Evolutionary conservation across 208 protist species (phyloP), one percentile per base, ranked within the genome.

Genomic region (Leishmania tropica): DNA sequence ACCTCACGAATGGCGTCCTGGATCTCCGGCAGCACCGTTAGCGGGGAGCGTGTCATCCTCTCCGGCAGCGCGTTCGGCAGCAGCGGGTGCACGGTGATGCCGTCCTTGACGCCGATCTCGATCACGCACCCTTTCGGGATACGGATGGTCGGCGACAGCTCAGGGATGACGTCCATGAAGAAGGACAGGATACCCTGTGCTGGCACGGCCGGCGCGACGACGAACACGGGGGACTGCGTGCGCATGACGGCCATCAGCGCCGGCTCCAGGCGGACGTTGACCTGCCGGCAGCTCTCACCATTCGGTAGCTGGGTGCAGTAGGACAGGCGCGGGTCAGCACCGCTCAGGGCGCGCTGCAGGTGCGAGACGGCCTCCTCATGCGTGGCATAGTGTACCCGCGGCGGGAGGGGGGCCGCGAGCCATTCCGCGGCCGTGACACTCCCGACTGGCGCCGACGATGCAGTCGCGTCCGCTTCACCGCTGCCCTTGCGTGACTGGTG

Each of bases 241-340:
- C 94, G 89, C 94, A 96, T 96, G 37, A 96, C 90, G 24, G 93
- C 92, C 94, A 97, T 97, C 56, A 97, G 60, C 51, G 88, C 94
- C 21, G 91, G 90, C 82, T 97, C 94, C n/a, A 97, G 84, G 7
- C 94, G 91, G 65, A 93, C 90, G 79, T 94, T 96, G 56, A 97
- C 92, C 86, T 97, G 94, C 37, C 93, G 89, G 78, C 83, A 97
- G 84, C 91, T 95, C 85, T 97, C 94, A 8, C 94, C 94, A 75
- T 93, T 94, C 11, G 94, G 93, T 72, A 97, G 95, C 78, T 94
- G 92, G 77, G 94, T 90, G 83, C 90, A 93, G 81, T 95, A 97
- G 58, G 82, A 85, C 1, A 96, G 82, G 3, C 83, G 83, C 21
- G 92, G 91, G 76, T 95, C 90, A 17, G 79, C 72, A 47, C 85